Conservation (phyloP, 306 rosid species). For the Malus sieversii region DNA sequence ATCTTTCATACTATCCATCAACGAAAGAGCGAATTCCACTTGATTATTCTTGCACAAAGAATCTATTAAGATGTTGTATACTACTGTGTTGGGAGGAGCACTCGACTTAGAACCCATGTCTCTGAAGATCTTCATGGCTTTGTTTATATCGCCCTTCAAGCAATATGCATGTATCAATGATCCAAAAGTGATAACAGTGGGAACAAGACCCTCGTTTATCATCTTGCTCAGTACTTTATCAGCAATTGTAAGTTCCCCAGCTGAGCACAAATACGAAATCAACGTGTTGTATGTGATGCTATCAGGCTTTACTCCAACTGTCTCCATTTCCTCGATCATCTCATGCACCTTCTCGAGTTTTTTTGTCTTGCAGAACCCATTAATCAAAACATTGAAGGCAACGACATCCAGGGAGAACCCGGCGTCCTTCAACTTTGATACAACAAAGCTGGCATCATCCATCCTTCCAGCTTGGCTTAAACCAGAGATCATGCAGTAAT, state of each 20-base stretch:
- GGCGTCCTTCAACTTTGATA: slow-evolving; percentile 54
- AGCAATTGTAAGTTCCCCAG: slow-evolving; percentile 44
- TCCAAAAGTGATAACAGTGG: slow-evolving; percentile 66
- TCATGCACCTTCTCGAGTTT: slow-evolving; percentile 46
- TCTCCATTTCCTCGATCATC: slow-evolving; percentile 59
- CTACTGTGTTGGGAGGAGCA: slow-evolving; percentile 57
- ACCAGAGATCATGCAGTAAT: slow-evolving; percentile 66
- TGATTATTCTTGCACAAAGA: slow-evolving; percentile 49
- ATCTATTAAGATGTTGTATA: slow-evolving; percentile 57
- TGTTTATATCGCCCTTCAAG: slow-evolving; percentile 29
- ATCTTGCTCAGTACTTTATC: slow-evolving; percentile 45
- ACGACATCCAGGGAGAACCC: slow-evolving; percentile 51
- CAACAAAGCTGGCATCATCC: slow-evolving; percentile 61
- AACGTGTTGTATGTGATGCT: slow-evolving; percentile 66
- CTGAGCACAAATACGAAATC: slow-evolving; percentile 50
- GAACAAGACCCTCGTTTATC: slow-evolving; percentile 40
- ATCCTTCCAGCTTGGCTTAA: slow-evolving; percentile 68
- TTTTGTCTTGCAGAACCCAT: slow-evolving; percentile 66
- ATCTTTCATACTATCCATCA: slow-evolving; percentile 53
- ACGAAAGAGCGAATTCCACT: slow-evolving; percentile 41
- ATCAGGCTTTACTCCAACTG: slow-evolving; percentile 51
- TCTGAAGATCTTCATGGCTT: slow-evolving; percentile 55
- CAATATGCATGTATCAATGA: slow-evolving; percentile 69
- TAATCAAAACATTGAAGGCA: slow-evolving; percentile 58
- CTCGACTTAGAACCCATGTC: slow-evolving; percentile 42